Evolutionary conservation across 2,329 filamentous ascomycete species (phyloP), one percentile per base, ranked within the genome.

Genomic region (Penicillium sp.): DNA sequence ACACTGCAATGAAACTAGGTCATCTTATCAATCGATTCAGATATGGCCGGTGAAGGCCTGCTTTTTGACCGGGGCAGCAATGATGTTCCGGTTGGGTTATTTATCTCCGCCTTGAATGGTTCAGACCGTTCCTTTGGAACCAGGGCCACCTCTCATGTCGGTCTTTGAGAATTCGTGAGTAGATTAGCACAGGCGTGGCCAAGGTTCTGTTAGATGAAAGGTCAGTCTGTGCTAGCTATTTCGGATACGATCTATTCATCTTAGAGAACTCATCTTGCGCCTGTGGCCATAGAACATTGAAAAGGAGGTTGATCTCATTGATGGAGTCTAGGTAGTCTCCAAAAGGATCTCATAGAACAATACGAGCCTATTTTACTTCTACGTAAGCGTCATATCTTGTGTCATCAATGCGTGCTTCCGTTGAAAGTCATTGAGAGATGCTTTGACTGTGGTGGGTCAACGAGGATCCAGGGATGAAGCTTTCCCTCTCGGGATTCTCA

Each of bases 1-100:
- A 42, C n/a, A 35, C 38, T 42, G 51, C 34, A 28, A 47, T 47
- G 6, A 6, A 2, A 0, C 54, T 11, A 37, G 55, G 42, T 43
- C 42, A 42, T 57, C 55, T 58, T 61, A 58, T 61, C 53, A 54
- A 57, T 61, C 58, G 37, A 58, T 45, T 63, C 37, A 48, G 49
- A 63, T 54, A 57, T 42, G 28, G 61, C 45, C 55, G 52, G 31
- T 5, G 31, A 31, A 25, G 53, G 47, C 28, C 42, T 25, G 14
- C 14, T 17, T 12, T 17, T 14, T 48, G 25, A 3, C 15, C 1
- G 43, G 14, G 43, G 31, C 15, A 11, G 47, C 10, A 14, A 22
- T 35, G 22, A 49, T 53, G 35, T 43, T 37, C 15, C 47, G 25
- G 25, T 20, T 35, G 28, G 31, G 28, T 10, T 12, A 49, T 35